These are phyloP conservation scores for Mortierella alpina DNA, from an alignment of 192 early-diverging fungal species.

Conservation along the genomic window DNA sequence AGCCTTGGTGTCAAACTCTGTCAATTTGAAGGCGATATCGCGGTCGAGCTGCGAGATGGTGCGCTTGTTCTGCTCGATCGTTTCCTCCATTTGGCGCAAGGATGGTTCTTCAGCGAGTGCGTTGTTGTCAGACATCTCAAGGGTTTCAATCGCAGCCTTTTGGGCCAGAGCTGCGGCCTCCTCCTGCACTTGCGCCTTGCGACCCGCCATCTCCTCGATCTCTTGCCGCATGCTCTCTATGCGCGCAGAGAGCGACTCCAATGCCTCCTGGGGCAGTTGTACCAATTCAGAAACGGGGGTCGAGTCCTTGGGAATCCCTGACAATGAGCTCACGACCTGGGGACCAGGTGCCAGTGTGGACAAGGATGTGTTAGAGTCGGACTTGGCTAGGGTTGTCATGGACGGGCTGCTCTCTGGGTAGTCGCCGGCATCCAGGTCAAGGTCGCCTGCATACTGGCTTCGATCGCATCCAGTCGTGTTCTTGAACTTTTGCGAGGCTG, in stretches of 20 bases:
- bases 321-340: background rate
- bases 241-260: background rate
- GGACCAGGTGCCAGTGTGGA: conserved; percentile 1
- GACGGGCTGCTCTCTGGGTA: conserved; percentile 1
- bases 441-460: background rate
- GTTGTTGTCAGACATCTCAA: background rate
- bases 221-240: conserved; percentile 13
- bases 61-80: conserved; percentile 5
- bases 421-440: too few species aligned
- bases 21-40: conserved; percentile 19
- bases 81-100: conserved; percentile 10
- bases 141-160: background rate
- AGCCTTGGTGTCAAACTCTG: conserved; percentile 26
- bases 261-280: conserved; percentile 2
- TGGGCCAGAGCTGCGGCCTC: conserved; percentile 6
- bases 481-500: background rate
- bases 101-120: background rate
- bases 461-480: background rate
- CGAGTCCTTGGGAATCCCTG: background rate
- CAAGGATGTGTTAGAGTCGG: background rate
- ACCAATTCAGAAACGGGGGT: conserved; percentile 1
- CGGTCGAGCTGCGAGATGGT: conserved; percentile 19
- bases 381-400: background rate
- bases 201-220: conserved; percentile 20
- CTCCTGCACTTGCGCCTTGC: conserved; percentile 21